Evolutionary conservation across 176 grass and related monocot genomes (phyloP), one percentile per base, ranked within the genome.

Genomic region (Oryza longistaminata): DNA sequence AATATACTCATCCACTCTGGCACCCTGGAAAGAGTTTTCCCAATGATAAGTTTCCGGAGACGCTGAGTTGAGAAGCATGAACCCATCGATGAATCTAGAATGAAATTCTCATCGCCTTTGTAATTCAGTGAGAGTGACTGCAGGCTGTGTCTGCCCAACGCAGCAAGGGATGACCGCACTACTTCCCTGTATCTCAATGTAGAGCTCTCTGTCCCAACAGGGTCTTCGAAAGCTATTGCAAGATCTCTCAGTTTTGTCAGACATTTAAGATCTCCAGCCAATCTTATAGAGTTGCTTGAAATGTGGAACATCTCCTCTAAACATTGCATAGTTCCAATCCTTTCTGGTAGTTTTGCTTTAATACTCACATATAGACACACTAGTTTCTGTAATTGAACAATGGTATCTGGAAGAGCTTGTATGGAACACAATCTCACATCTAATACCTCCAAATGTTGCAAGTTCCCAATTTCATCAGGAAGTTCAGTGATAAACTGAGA

Each of bases 71-170:
- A 5, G 24, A 80, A 80, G 16, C 76, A 79, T 44, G 76, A 79
- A 66, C 42, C 42, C 62, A 80, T 80, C 1, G 77, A 68, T 22
- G 77, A n/a, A 33, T 80, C 77, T 13, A 67, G 62, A n/a, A 80
- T 68, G 44, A 80, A 80, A 49, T 49, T 43, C 68, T 80, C 77
- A 49, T 67, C 16, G 4, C 77, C 77, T 46, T 64, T 67, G 40
- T 79, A 79, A 31, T 79, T 26, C 27, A 79, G 14, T 19, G 62
- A 49, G 1, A 80, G 25, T 48, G 64, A 67, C 66, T 66, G 24
- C 45, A 80, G 77, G 25, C 5, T 80, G 3, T 67, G 61, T 31
- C 77, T 49, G 8, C 15, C 62, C 39, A 80, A 67, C 4, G n/a
- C 40, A 68, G 11, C 13, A 0, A 80, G 65, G 4, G 77, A 67